Evolutionary conservation across 2,329 filamentous ascomycete species (phyloP).

Genomic region (Colletotrichum acutatum): DNA sequence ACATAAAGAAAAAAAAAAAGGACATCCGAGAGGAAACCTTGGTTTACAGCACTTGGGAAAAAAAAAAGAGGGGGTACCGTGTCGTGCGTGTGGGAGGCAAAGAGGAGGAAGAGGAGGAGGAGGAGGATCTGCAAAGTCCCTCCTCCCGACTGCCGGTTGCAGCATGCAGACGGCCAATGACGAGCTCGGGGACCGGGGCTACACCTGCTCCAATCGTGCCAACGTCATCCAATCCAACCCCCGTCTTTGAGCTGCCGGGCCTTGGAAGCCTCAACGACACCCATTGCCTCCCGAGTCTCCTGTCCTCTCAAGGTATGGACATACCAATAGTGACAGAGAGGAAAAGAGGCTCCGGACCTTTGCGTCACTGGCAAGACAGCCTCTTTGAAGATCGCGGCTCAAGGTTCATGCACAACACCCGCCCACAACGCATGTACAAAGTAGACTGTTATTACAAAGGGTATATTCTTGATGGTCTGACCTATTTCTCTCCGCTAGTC

Average conservation of each 20-base stretch:
- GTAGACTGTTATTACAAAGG: conserved; percentile 30
- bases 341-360: background rate
- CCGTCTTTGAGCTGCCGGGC: background rate
- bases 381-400: background rate
- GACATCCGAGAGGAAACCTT: no score
- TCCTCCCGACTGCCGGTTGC: conserved; percentile 18
- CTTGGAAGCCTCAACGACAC: background rate
- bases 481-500: conserved; percentile 16
- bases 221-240: conserved; percentile 29
- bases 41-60: no score
- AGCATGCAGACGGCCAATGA: conserved; percentile 20
- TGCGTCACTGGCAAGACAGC: background rate
- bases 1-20: no score
- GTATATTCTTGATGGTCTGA: conserved; percentile 30
- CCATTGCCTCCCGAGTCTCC: background rate
- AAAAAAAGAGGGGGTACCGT: no score
- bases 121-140: background rate
- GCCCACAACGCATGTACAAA: background rate
- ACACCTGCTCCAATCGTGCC: conserved; percentile 14
- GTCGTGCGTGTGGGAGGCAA: no score
- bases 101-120: background rate
- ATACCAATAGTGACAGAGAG: background rate
- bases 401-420: background rate
- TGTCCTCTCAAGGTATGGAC: background rate
- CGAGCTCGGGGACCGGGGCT: background rate